Evolutionary conservation across 306 rosid genomes (phyloP).

Genomic region (Mucuna pruriens): DNA sequence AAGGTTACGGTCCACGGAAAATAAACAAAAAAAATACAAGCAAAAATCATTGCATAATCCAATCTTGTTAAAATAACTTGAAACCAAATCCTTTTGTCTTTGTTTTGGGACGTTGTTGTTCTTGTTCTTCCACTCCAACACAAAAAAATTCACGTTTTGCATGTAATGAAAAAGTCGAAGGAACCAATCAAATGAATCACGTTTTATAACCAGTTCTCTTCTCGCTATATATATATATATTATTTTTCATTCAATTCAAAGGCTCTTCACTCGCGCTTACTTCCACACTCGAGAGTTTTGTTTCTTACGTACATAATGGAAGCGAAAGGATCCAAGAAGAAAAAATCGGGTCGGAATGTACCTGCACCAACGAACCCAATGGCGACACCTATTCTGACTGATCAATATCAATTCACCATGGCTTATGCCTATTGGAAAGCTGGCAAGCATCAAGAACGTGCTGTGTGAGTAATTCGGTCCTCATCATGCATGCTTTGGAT

Average conservation of each 20-base stretch:
- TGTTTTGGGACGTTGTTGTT: not conserved
- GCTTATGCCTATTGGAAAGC: slow-evolving; percentile 97
- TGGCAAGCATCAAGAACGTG: slow-evolving; percentile 82
- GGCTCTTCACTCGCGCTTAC: not conserved
- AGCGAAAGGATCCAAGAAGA: slow-evolving; percentile 52
- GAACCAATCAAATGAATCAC: not conserved
- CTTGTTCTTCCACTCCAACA: not conserved
- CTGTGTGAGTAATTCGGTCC: slow-evolving; percentile 61
- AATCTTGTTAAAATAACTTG: not conserved
- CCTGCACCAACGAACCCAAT: slow-evolving; percentile 78
- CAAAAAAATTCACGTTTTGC: not conserved
- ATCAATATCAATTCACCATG: slow-evolving; percentile 94
- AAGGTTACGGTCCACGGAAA: not conserved
- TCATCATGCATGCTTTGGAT: not conserved
- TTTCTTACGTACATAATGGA: slow-evolving; percentile 44
- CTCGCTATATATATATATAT: not conserved
- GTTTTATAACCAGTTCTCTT: too few relatives aligned
- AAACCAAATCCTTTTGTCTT: not conserved
- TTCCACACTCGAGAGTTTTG: not conserved
- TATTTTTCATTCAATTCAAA: not conserved
- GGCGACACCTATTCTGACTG: slow-evolving; percentile 89
- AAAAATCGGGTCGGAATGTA: slow-evolving; percentile 38
- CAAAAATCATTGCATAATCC: not conserved
- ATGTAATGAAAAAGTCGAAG: not conserved
- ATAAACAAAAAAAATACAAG: not conserved